Evolutionary conservation across 2,329 filamentous ascomycete genomes (phyloP).

Genomic region (Stagonosporopsis tanaceti): DNA sequence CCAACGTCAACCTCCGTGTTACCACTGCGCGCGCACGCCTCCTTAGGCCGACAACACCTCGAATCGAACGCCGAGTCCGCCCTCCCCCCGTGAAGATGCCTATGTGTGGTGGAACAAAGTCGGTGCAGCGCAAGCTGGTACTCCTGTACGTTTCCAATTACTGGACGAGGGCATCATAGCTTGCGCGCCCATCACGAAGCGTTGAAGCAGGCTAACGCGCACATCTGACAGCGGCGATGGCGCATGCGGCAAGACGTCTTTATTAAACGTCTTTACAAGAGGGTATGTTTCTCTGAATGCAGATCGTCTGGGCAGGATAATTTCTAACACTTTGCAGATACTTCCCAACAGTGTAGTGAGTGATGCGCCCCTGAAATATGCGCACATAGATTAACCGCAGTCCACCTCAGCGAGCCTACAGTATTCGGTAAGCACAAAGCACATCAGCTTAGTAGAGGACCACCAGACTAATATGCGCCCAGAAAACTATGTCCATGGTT

Average conservation of each 20-base stretch:
- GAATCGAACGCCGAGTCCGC: slow-evolving; percentile 31
- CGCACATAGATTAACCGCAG: slow-evolving; percentile 29
- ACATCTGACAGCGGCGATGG: slow-evolving; percentile 77
- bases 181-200: slow-evolving; percentile 20
- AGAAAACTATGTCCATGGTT: slow-evolving; percentile 99
- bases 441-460: not conserved
- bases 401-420: slow-evolving; percentile 75
- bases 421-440: slow-evolving; percentile 71
- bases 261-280: slow-evolving; percentile 98
- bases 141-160: slow-evolving; percentile 70
- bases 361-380: slow-evolving; percentile 25
- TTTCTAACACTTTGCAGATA: slow-evolving; percentile 64
- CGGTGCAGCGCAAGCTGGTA: slow-evolving; percentile 95
- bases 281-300: slow-evolving; percentile 67
- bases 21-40: slow-evolving; percentile 38
- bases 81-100: slow-evolving; percentile 49
- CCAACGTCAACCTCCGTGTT: slow-evolving; percentile 24
- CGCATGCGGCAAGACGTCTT: slow-evolving; percentile 94
- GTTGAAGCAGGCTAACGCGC: slow-evolving; percentile 36
- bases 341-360: slow-evolving; percentile 94
- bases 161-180: not conserved
- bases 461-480: slow-evolving; percentile 30
- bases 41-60: slow-evolving; percentile 32
- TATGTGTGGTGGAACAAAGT: slow-evolving; percentile 66
- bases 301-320: not conserved